Conservation (phyloP, 139 green algal species). For the Zygnema cylindricum region DNA sequence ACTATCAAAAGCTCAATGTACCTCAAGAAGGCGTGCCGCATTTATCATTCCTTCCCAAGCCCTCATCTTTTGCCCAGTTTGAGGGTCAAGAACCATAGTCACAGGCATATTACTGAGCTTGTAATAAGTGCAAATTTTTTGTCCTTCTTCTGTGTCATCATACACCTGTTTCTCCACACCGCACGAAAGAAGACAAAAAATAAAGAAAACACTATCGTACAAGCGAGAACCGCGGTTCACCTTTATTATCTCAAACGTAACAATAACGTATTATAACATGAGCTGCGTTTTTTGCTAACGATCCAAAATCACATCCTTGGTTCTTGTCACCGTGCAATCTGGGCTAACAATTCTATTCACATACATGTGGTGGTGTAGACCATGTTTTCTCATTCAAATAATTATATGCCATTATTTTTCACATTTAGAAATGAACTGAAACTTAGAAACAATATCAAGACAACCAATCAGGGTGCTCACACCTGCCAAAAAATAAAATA, state of each 20-base stretch:
- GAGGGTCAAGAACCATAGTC: constrained; percentile 78
- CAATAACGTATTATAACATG: no score
- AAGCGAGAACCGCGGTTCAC: no score
- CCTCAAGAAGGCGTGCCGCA: constrained; percentile 70
- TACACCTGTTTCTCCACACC: constrained; percentile 63
- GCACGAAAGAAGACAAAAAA: no score
- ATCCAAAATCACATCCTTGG: no score
- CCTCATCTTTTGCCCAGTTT: constrained; percentile 79
- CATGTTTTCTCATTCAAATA: no score
- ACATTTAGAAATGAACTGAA: neutral
- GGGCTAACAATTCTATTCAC: no score
- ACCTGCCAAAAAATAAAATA: constrained; percentile 86
- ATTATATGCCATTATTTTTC: neutral
- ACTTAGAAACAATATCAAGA: neutral
- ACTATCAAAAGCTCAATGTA: neutral
- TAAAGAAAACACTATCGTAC: no score
- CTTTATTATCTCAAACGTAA: no score
- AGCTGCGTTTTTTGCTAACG: no score
- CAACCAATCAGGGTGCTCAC: neutral
- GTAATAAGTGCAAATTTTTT: constrained; percentile 73
- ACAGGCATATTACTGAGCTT: constrained; percentile 68
- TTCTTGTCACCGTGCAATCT: no score
- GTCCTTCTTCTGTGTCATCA: constrained; percentile 66
- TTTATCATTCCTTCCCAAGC: constrained; percentile 75
- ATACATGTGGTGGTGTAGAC: no score